Percentiles rank a stretch among this genome's conserved stretches.
phyloP scores from a whole-genome alignment of 202 grass and related monocot species.

The Brachypodium distachyon region DNA sequence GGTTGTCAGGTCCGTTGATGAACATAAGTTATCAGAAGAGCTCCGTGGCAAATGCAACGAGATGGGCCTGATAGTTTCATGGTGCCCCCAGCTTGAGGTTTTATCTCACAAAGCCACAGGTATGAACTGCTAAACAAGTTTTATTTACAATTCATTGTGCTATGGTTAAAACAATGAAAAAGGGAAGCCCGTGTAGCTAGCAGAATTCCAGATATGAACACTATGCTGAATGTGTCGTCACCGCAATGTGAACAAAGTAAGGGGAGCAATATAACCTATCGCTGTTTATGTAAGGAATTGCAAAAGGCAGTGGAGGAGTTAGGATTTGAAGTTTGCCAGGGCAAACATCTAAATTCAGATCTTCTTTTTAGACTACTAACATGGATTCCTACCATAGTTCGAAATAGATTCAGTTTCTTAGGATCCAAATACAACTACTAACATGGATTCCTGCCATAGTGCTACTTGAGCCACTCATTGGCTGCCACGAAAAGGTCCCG shows the following conservation, averaged over 20 bases:
- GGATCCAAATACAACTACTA: too few species aligned
- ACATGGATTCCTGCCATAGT: too few species aligned
- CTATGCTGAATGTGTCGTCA: not conserved
- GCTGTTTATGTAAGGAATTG: not conserved
- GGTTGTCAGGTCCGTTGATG: constrained; percentile 22
- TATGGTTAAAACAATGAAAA: not conserved
- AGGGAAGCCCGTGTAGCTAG: not conserved
- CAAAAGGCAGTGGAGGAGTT: not conserved
- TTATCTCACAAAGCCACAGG: constrained; percentile 25
- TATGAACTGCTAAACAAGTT: not conserved
- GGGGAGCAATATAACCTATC: not conserved
- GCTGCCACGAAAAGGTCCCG: too few species aligned
- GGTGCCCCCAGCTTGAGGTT: constrained; percentile 31
- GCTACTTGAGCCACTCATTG: too few species aligned
- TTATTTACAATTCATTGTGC: not conserved
- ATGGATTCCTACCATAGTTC: too few species aligned
- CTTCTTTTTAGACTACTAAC: too few species aligned
- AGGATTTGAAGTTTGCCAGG: too few species aligned
- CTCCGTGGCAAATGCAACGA: not conserved
- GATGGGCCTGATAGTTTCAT: constrained; percentile 18
- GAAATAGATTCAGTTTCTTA: too few species aligned
- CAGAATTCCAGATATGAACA: not conserved
- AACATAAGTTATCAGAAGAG: not conserved
- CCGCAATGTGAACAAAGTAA: not conserved
- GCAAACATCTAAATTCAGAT: too few species aligned